These are phyloP conservation scores for Aaosphaeria pasadenensis DNA, from an alignment of 2,329 filamentous ascomycete genomes.

Conservation along the genomic window DNA sequence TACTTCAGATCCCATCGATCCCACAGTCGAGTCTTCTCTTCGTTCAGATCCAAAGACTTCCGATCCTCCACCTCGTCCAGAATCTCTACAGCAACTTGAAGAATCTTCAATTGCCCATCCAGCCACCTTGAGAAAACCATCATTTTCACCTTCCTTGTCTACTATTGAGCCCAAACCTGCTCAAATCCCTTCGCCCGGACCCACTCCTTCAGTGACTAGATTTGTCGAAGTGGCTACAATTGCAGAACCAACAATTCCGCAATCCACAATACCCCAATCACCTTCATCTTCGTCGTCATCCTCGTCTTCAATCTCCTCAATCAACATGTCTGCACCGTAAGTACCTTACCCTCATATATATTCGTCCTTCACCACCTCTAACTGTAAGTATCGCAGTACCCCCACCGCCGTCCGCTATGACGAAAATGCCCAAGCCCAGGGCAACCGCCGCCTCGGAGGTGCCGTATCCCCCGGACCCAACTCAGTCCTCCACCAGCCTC, in stretches of 20 bases:
- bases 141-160: too few species aligned
- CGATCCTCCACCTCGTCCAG: too few species aligned
- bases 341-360: background rate
- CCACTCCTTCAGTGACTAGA: too few species aligned
- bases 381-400: background rate
- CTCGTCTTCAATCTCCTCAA: background rate
- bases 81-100: too few species aligned
- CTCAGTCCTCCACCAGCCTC: conserved; percentile 30
- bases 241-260: background rate
- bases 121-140: too few species aligned
- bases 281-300: background rate
- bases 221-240: background rate
- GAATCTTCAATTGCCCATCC: too few species aligned
- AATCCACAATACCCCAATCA: background rate
- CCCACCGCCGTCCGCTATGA: conserved; percentile 12
- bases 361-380: background rate
- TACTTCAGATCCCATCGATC: too few species aligned
- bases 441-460: conserved; percentile 13
- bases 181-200: too few species aligned
- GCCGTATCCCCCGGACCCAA: conserved; percentile 12
- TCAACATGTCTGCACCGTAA: conserved; percentile 6
- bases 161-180: too few species aligned
- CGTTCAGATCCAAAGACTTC: too few species aligned
- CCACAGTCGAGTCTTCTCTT: too few species aligned
- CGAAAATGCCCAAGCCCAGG: conserved; percentile 18